Conservation (phyloP, 176 grass and related monocot genomes). For the Hsuehochloa calcarea region DNA sequence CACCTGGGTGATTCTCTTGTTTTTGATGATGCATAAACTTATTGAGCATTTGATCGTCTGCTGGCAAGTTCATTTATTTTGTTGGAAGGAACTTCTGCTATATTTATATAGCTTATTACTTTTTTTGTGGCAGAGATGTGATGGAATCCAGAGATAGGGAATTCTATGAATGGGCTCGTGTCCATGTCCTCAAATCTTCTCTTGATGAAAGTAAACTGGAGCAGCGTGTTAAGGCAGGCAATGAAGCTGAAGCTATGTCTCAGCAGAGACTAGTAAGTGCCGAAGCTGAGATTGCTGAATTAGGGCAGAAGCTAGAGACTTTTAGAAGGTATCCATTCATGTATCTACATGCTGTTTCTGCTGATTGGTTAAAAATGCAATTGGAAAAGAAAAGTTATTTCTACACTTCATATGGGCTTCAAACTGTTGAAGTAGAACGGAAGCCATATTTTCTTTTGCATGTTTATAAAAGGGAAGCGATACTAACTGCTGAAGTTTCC, state of each 20-base stretch:
- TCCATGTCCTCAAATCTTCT: constrained; percentile 72
- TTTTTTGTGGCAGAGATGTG: constrained; percentile 59
- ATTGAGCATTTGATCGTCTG: neutral
- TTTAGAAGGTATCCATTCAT: constrained; percentile 58
- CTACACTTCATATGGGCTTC: neutral
- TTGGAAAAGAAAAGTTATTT: neutral
- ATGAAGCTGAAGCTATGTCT: constrained; percentile 93
- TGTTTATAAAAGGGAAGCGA: neutral
- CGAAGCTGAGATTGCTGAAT: constrained; percentile 91
- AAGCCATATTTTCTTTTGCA: neutral
- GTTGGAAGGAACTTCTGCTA: neutral
- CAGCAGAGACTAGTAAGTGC: constrained; percentile 77
- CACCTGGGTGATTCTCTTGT: neutral
- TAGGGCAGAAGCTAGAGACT: constrained; percentile 71
- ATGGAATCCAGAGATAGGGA: constrained; percentile 71
- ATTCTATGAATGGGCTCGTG: constrained; percentile 68
- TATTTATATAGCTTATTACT: constrained; percentile 20
- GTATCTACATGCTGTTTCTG: neutral
- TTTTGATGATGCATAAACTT: constrained; percentile 2
- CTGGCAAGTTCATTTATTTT: constrained; percentile 13
- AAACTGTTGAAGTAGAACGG: neutral
- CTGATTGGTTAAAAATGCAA: constrained; percentile 8
- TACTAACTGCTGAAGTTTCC: constrained; percentile 9
- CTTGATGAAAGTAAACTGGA: constrained; percentile 92
- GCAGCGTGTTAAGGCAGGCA: constrained; percentile 81